Percentiles rank a stretch among this genome's conserved stretches.
These are phyloP conservation scores for Amanita fuliginea DNA, from an alignment of 768 basidiomycete genomes.

Conservation along the genomic window DNA sequence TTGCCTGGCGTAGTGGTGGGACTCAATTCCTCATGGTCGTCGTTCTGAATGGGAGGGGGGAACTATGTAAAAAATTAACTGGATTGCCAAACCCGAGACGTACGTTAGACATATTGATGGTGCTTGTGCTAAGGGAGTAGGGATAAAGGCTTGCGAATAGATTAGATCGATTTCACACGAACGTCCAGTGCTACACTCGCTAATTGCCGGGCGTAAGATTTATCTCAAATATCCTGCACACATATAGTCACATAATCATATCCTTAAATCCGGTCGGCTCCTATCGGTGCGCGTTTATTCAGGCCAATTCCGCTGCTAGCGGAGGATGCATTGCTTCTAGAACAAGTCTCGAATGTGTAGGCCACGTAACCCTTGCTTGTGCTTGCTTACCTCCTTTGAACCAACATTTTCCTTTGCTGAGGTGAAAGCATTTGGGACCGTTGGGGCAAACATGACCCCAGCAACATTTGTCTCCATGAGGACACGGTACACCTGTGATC, in stretches of 20 bases:
- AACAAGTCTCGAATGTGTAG: neutral
- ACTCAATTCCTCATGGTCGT: constrained; percentile 63
- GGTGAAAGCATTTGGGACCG: constrained; percentile 60
- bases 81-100: constrained; percentile 10
- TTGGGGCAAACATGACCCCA: constrained; percentile 81
- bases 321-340: constrained; percentile 36
- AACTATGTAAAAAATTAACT: constrained; percentile 4
- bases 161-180: constrained; percentile 67
- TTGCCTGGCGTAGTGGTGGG: constrained; percentile 62
- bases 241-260: constrained; percentile 10
- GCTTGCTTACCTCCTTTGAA: constrained; percentile 57
- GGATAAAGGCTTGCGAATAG: constrained; percentile 9
- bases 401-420: constrained; percentile 78
- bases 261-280: constrained; percentile 3
- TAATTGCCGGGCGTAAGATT: constrained; percentile 25
- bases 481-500: constrained; percentile 52
- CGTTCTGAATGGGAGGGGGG: constrained; percentile 23
- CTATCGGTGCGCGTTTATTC: neutral
- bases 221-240: neutral
- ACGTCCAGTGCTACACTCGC: constrained; percentile 22
- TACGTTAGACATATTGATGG: constrained; percentile 41
- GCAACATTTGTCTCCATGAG: constrained; percentile 67
- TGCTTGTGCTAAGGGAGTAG: constrained; percentile 8
- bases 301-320: constrained; percentile 8
- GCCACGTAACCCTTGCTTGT: neutral